Evolutionary conservation across 2,329 filamentous ascomycete species (phyloP), one percentile per base, ranked within the genome.

Genomic region (Cordyceps cateniannulata): DNA sequence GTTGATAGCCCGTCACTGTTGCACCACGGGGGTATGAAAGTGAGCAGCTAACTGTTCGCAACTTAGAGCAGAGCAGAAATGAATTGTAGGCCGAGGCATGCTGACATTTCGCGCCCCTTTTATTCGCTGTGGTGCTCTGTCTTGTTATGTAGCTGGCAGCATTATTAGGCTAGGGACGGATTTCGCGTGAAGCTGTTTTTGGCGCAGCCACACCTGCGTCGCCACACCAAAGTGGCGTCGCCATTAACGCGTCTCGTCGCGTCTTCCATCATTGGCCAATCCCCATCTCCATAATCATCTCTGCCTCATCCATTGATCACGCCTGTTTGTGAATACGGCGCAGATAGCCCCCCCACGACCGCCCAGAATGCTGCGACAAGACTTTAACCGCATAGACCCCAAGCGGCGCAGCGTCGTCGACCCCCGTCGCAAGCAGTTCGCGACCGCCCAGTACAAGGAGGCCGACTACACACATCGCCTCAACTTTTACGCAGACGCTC

Each of bases 401-500:
- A 98, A 97, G 75, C 80, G 91, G 70, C 89, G 92, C 66, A 85
- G 87, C 64, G 82, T 85, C 52, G 76, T 93, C 68, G 89, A 96
- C 72, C 79, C 89, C 70, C 90, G 91, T 69, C 96, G 92, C 77
- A 89, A 87, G 72, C 93, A 96, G 73, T 97, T 97, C 71, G 89
- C 89, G 61, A 81, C 85, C 22, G 84, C 91, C 20, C 79, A 82
- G 60, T 96, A 87, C 79, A 87, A 90, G 73, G 86, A 91, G 66
- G 82, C 88, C 61, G 81, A 88, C 48, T 99, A 98, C 72, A 85
- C 88, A 16, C 83, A 93, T 73, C 88, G 93, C 61, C 84, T 99
- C 69, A 99, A 96, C 79, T 93, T 97, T 75, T 99, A 99, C 77
- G 79, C 85, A 48, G 82, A 88, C 27, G 90, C 95, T 50, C 95